Evolutionary conservation across 2,329 filamentous ascomycete species (phyloP), one percentile per base, ranked within the genome.

Genomic region (Monosporascus sp.): DNA sequence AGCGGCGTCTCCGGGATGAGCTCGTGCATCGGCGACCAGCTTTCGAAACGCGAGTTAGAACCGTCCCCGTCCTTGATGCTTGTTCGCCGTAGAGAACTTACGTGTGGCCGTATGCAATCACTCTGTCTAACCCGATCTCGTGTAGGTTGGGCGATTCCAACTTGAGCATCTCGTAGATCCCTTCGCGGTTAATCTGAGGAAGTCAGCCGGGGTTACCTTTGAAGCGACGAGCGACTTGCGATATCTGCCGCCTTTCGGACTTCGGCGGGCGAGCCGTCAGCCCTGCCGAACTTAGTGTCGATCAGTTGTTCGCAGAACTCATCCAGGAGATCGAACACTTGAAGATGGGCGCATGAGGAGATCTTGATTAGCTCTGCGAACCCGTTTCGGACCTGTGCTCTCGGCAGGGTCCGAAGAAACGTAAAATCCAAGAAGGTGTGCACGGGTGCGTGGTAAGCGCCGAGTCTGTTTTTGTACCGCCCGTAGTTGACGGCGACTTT

Each of bases 401-500:
- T 76, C 0, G 86, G 85, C 0, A 89, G 73, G 1, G 83, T 87
- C 46, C 82, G 81, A n/a, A 89, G 73, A 70, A 89, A 89, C 17
- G 77, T 80, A 66, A 89, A 89, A 67, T 89, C 86, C 46, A 89
- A 78, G 73, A 89, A 88, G 1, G 86, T 89, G 65, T 87, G 83
- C 48, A 82, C 77, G 0, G 87, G 86, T 0, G 86, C 86, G 63
- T 89, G 86, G 66, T 89, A 89, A 4, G 86, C 86, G 27, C 86
- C 86, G 0, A 89, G 78, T 14, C 85, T 77, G 71, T 89, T 89
- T 77, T 89, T 89, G 75, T 88, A 87, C 67, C 85, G 82, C 66
- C 84, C 85, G 62, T 89, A 88, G 73, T 89, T 89, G 62, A 89
- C 86, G 14, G 84, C 87, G n/a, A 89, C 86, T 66, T 89, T 89